Conservation (phyloP, 257 asterid genomes). For the Cinchona pubescens region DNA sequence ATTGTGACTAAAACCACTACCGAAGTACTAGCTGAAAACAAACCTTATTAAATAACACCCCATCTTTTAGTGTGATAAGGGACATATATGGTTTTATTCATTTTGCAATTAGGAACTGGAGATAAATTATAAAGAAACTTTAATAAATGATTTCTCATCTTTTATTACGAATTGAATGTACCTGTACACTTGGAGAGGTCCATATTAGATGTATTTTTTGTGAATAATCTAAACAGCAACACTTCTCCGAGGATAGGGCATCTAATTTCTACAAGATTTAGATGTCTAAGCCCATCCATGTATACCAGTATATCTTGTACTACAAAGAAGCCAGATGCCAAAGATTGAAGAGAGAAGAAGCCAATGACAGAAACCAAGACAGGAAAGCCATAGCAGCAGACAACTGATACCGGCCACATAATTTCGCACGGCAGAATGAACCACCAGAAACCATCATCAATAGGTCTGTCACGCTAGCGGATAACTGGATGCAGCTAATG, state of each 20-base stretch:
- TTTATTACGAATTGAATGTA: slow-evolving; percentile 5
- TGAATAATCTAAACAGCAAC: slow-evolving; percentile 12
- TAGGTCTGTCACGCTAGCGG: slow-evolving; percentile 68
- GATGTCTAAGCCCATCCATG: slow-evolving; percentile 1
- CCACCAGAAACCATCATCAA: slow-evolving; percentile 58
- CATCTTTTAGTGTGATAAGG: too few relatives aligned
- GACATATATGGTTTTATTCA: too few relatives aligned
- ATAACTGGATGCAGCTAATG: slow-evolving; percentile 84
- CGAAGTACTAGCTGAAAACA: too few relatives aligned
- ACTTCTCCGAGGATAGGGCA: slow-evolving; percentile 22
- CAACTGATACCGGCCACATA: slow-evolving; percentile 71
- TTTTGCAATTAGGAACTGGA: neutral
- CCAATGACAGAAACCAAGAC: slow-evolving; percentile 73
- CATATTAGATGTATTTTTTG: neutral
- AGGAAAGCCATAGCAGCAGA: slow-evolving; percentile 91
- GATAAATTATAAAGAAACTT: neutral
- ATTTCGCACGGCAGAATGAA: slow-evolving; percentile 40
- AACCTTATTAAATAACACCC: too few relatives aligned
- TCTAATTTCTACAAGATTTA: slow-evolving; percentile 19
- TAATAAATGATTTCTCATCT: neutral
- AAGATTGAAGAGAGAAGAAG: slow-evolving; percentile 84
- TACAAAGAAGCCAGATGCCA: slow-evolving; percentile 77
- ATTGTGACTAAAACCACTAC: too few relatives aligned
- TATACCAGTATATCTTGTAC: neutral
- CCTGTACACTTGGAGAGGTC: slow-evolving; percentile 16